A percentile compares a stretch with the other conserved stretches of the same genome.
Conservation (phyloP, 352 stramenopile genomes). For the Thraustochytrium sp. region DNA sequence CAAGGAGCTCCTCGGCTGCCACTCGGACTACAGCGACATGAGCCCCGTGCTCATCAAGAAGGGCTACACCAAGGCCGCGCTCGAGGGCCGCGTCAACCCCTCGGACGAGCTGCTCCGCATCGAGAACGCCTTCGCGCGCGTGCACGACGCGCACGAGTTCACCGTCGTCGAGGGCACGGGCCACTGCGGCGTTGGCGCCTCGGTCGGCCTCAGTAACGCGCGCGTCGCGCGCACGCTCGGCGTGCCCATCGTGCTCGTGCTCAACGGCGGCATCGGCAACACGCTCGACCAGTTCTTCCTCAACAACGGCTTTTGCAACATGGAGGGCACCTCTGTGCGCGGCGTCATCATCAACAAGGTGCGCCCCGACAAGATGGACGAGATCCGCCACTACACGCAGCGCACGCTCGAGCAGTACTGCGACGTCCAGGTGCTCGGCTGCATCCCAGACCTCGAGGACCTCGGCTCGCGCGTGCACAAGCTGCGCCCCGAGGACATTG, state of each 20-base stretch:
- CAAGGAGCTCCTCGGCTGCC: slow-evolving; percentile 36
- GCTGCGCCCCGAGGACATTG: neutral
- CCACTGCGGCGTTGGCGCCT: slow-evolving; percentile 23
- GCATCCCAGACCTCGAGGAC: slow-evolving; percentile 29
- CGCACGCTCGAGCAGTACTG: slow-evolving; percentile 23
- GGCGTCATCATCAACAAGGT: slow-evolving; percentile 46
- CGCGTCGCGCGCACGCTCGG: slow-evolving; percentile 8
- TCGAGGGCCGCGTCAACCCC: slow-evolving; percentile 15
- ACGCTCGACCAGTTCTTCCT: slow-evolving; percentile 40
- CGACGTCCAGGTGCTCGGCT: slow-evolving; percentile 33
- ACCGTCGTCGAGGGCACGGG: slow-evolving; percentile 43
- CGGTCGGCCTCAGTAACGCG: slow-evolving; percentile 33
- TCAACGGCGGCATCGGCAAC: slow-evolving; percentile 39
- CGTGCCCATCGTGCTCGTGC: slow-evolving; percentile 31
- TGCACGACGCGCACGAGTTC: slow-evolving; percentile 32
- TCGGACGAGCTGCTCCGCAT: slow-evolving; percentile 27
- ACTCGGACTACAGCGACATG: slow-evolving; percentile 24
- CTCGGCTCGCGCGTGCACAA: slow-evolving; percentile 2
- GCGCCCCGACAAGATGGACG: slow-evolving; percentile 20
- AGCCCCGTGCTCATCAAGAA: slow-evolving; percentile 27
- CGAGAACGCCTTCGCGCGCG: neutral
- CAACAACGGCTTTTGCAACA: slow-evolving; percentile 37
- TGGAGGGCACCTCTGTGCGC: neutral
- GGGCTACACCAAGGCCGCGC: slow-evolving; percentile 36
- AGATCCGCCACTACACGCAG: slow-evolving; percentile 30